Evolutionary conservation across 176 grass and related monocot species (phyloP).

Genomic region (Urochloa ruziziensis): DNA sequence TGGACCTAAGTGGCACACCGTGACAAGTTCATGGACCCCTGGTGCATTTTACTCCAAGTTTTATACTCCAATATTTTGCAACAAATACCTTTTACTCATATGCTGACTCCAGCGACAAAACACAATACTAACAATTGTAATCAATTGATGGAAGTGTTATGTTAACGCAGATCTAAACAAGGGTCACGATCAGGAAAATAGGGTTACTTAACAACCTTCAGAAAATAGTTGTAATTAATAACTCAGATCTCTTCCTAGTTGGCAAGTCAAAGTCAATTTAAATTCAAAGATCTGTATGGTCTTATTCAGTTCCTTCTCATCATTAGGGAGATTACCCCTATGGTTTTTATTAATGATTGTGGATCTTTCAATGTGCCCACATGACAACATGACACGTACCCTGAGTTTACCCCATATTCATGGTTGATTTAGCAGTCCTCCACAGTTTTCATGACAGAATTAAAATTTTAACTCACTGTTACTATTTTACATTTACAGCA

Average conservation of each 20-base stretch:
- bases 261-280: not conserved
- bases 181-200: not conserved
- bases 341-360: not conserved
- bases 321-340: not conserved
- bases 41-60: too few relatives aligned
- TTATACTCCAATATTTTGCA: too few relatives aligned
- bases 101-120: too few relatives aligned
- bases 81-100: too few relatives aligned
- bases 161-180: not conserved
- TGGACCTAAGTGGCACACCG: too few relatives aligned
- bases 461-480: not conserved
- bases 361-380: not conserved
- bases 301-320: not conserved
- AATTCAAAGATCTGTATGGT: not conserved
- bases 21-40: too few relatives aligned
- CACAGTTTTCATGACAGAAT: not conserved
- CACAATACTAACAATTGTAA: too few relatives aligned
- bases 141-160: too few relatives aligned
- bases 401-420: not conserved
- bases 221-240: not conserved
- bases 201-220: not conserved
- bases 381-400: not conserved
- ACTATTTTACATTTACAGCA: not conserved
- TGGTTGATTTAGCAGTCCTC: not conserved
- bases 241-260: not conserved